Evolutionary conservation across 345 rosid genomes (phyloP), one percentile per base, ranked within the genome.

Genomic region (Brassica incana): DNA sequence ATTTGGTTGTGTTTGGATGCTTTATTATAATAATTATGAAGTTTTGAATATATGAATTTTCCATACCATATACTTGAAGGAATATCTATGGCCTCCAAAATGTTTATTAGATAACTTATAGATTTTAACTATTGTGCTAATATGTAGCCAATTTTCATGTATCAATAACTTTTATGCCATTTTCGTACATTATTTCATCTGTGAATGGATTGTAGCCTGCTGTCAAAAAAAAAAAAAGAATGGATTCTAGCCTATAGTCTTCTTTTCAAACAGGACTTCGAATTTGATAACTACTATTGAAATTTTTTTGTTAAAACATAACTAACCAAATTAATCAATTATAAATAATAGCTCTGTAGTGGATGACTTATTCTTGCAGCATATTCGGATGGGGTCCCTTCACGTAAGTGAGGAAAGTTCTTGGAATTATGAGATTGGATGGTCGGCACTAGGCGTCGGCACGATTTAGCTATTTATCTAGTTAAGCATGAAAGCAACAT

Each of bases 381-480:
- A 59, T 52, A n/a, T 5, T 52, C 58, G 58, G 18, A 52, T n/a
- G 20, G 58, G 58, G 58, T 52, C 58, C 18, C 58, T n/a, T 52
- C 56, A 14, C 56, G 54, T 48, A 69, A 32, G 20, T 12, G 15
- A 25, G 40, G 74, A 60, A 25, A 36, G 71, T 61, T 67, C 1
- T 45, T 23, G 62, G 54, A 65, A 27, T 65, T 56, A 65, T 38
- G 14, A 65, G 10, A 65, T 32, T 32, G 56, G 58, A 52, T 52
- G 58, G 58, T 52, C 58, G 58, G 20, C 58, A 48, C n/a, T 12
- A 65, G 67, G 20, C 72, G 83, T 80, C 83, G 83, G 79, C 82
- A 79, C 23, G 58, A 50, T 67, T 73, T 60, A 66, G 61, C 66
- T 8, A 23, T 52, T 71, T 64, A 63, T 78, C 27, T 52, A 35